phyloP scores from a whole-genome alignment of 495 filamentous ascomycete species.

The Chaetomium cochliodes region DNA sequence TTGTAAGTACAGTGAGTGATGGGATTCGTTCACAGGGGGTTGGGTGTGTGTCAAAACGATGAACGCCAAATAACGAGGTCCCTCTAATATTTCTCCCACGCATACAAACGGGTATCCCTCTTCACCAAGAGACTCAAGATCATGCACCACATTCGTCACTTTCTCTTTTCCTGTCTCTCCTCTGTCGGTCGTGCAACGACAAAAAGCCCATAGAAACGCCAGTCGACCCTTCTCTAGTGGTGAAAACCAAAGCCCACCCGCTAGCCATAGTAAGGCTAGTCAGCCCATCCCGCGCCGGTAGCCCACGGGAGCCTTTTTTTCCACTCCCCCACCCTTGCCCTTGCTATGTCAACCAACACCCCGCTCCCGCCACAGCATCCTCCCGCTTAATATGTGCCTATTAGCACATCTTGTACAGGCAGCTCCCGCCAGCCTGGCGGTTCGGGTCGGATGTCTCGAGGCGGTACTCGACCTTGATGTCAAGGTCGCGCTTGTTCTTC shows the following conservation, averaged over 20 bases:
- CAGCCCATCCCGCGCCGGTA: not conserved
- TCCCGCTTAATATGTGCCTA: constrained; percentile 18
- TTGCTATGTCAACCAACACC: too few relatives aligned
- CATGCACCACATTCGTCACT: constrained; percentile 2
- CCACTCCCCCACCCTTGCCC: too few relatives aligned
- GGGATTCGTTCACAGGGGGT: too few relatives aligned
- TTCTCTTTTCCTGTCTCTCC: not conserved
- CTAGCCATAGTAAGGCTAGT: not conserved
- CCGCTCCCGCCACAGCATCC: too few relatives aligned
- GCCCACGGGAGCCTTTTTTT: too few relatives aligned
- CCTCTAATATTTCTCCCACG: constrained; percentile 3
- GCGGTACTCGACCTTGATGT: constrained; percentile 82
- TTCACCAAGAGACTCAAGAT: constrained; percentile 17
- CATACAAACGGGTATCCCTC: constrained; percentile 18
- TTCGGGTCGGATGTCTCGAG: constrained; percentile 71
- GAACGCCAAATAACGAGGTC: not conserved
- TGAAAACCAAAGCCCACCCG: constrained; percentile 1
- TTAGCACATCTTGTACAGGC: constrained; percentile 86
- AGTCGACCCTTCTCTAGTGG: constrained; percentile 18
- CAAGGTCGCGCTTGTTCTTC: constrained; percentile 91
- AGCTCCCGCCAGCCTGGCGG: constrained; percentile 65
- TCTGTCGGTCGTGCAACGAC: not conserved
- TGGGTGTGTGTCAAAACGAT: not conserved
- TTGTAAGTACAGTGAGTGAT: too few relatives aligned
- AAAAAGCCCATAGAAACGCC: constrained; percentile 18